Percentiles rank a stretch among this genome's conserved stretches.
Conservation (phyloP, 2,329 filamentous ascomycete genomes). For the Fusarium odoratissimum region DNA sequence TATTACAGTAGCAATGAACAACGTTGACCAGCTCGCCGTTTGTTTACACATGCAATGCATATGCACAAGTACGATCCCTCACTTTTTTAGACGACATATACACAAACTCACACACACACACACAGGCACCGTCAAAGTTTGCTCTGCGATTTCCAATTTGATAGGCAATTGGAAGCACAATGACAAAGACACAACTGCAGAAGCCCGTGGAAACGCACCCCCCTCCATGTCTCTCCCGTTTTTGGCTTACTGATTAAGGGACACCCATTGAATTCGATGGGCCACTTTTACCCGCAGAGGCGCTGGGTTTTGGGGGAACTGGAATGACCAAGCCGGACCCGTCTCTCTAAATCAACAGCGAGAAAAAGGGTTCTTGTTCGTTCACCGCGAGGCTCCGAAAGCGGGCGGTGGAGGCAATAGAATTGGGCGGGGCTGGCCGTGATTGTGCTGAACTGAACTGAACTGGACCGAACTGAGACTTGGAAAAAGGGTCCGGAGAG, state of each 20-base stretch:
- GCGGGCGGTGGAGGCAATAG: slow-evolving; percentile 43
- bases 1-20: slow-evolving; percentile 12
- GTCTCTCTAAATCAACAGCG: slow-evolving; percentile 9
- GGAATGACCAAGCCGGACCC: slow-evolving; percentile 39
- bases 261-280: slow-evolving; percentile 25
- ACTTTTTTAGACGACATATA: background rate
- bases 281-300: slow-evolving; percentile 46
- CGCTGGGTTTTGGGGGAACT: slow-evolving; percentile 31
- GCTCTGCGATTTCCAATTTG: background rate
- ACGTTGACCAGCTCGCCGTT: slow-evolving; percentile 13
- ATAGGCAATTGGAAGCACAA: slow-evolving; percentile 1
- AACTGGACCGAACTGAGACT: background rate
- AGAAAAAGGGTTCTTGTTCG: slow-evolving; percentile 14
- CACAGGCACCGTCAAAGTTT: background rate
- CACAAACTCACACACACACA: background rate
- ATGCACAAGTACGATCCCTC: slow-evolving; percentile 17
- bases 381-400: slow-evolving; percentile 46
- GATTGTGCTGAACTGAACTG: slow-evolving; percentile 13
- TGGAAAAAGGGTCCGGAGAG: slow-evolving; percentile 7
- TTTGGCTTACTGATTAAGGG: slow-evolving; percentile 27
- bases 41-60: slow-evolving; percentile 27
- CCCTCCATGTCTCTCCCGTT: slow-evolving; percentile 23
- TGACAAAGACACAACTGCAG: slow-evolving; percentile 31
- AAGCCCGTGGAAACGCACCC: slow-evolving; percentile 41
- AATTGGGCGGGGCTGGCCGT: slow-evolving; percentile 11